phyloP scores from a whole-genome alignment of 805 yeast genomes.

The Monosporozyma yasuniensis region DNA sequence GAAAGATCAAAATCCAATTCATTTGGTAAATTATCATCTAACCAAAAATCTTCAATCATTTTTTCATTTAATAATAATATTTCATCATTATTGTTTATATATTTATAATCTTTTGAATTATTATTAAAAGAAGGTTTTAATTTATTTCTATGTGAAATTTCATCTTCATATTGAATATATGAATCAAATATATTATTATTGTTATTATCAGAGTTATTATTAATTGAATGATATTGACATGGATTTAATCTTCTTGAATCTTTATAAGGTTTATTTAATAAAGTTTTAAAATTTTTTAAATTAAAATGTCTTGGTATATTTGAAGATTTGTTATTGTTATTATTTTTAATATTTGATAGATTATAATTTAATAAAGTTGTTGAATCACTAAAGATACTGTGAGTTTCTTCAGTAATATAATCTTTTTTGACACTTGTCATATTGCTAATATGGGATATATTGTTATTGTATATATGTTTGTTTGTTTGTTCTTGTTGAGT shows the following conservation, averaged over 20 bases:
- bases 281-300: neutral
- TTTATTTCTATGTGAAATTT: conserved; percentile 1
- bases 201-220: neutral
- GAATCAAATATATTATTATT: neutral
- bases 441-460: too few species aligned
- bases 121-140: neutral
- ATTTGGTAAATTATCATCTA: conserved; percentile 17
- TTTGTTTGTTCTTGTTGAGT: neutral
- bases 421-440: neutral
- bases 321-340: neutral
- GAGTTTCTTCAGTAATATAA: neutral
- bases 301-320: neutral
- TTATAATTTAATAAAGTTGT: neutral
- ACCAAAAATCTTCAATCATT: conserved; percentile 16
- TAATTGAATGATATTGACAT: conserved; percentile 3
- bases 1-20: conserved; percentile 27
- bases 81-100: neutral
- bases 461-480: neutral
- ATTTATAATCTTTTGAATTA: neutral
- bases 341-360: neutral
- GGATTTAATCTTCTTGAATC: conserved; percentile 7
- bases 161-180: conserved; percentile 6
- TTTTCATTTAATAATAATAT: neutral
- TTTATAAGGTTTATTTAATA: neutral
- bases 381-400: neutral